Evolutionary conservation across 164 flowering plant genomes (phyloP).

Genomic region (Tetrastigma voinierianum): DNA sequence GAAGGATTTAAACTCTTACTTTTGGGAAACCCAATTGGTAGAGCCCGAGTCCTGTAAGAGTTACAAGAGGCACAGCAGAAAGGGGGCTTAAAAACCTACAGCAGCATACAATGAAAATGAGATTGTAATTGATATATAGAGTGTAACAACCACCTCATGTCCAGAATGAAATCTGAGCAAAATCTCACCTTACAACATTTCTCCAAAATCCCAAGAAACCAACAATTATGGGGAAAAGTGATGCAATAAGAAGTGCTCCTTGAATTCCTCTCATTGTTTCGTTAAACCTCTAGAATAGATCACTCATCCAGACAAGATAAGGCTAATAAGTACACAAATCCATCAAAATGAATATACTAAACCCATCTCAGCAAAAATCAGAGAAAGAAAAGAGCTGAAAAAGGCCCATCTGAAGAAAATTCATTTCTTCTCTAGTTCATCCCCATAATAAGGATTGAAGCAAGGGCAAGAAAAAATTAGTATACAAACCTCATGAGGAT

Average conservation of each 20-base stretch:
- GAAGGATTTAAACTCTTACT: constrained; percentile 25
- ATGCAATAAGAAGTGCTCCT: constrained; percentile 61
- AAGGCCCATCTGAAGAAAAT: not conserved
- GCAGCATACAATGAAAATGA: not conserved
- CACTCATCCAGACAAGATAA: not conserved
- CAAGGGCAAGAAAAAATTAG: not conserved
- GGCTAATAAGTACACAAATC: not conserved
- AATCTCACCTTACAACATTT: constrained; percentile 43
- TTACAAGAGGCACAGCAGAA: constrained; percentile 70
- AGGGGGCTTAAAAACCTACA: constrained; percentile 80
- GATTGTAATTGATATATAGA: not conserved
- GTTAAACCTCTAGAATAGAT: constrained; percentile 41
- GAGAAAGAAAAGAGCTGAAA: too few relatives aligned
- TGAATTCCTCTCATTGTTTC: constrained; percentile 57
- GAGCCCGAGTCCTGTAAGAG: constrained; percentile 80
- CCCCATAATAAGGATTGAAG: not conserved
- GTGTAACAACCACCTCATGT: not conserved
- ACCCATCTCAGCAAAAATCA: too few relatives aligned
- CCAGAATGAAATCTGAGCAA: not conserved
- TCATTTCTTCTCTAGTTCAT: not conserved
- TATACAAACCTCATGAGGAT: constrained; percentile 45
- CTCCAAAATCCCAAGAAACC: constrained; percentile 71
- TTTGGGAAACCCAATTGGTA: constrained; percentile 59
- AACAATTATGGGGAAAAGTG: constrained; percentile 39
- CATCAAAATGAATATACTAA: not conserved